These are phyloP conservation scores for Pichia sp. DNA, from an alignment of 1,139 yeast genomes.

Conservation along the genomic window DNA sequence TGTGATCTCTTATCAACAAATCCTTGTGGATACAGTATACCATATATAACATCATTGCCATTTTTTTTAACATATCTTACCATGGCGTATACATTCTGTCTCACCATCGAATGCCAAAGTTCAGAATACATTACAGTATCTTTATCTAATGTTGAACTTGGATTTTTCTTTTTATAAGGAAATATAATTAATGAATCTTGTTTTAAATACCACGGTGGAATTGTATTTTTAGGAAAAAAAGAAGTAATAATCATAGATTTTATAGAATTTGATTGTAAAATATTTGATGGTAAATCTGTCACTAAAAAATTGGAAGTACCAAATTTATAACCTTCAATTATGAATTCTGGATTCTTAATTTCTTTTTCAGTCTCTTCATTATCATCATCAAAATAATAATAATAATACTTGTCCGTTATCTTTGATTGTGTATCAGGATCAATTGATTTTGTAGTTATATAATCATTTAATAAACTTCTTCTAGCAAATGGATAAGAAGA, in stretches of 20 bases:
- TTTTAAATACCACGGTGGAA: constrained; percentile 56
- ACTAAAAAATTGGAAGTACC: constrained; percentile 11
- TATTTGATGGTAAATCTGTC: constrained; percentile 6
- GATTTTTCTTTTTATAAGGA: constrained; percentile 14
- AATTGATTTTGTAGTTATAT: constrained; percentile 8
- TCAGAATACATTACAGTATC: constrained; percentile 46
- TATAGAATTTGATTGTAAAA: constrained; percentile 4
- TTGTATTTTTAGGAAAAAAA: constrained; percentile 38
- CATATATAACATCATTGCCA: constrained; percentile 47
- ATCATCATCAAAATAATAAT: background rate
- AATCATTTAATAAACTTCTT: constrained; percentile 8
- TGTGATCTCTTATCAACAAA: constrained; percentile 10
- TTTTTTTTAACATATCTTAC: constrained; percentile 55
- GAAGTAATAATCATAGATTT: constrained; percentile 40
- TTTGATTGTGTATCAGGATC: background rate
- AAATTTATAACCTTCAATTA: constrained; percentile 10
- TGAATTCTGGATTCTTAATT: constrained; percentile 3
- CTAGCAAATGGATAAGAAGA: constrained; percentile 16
- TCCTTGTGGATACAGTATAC: constrained; percentile 47
- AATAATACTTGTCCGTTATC: constrained; percentile 3
- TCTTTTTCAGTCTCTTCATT: constrained; percentile 4
- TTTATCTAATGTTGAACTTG: constrained; percentile 15
- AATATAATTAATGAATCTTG: constrained; percentile 56
- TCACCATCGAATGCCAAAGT: constrained; percentile 49
- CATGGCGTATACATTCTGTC: constrained; percentile 45